Evolutionary conservation across 148 eudicot species (phyloP), one percentile per base, ranked within the genome.

Genomic region (Linanthus parryae): DNA sequence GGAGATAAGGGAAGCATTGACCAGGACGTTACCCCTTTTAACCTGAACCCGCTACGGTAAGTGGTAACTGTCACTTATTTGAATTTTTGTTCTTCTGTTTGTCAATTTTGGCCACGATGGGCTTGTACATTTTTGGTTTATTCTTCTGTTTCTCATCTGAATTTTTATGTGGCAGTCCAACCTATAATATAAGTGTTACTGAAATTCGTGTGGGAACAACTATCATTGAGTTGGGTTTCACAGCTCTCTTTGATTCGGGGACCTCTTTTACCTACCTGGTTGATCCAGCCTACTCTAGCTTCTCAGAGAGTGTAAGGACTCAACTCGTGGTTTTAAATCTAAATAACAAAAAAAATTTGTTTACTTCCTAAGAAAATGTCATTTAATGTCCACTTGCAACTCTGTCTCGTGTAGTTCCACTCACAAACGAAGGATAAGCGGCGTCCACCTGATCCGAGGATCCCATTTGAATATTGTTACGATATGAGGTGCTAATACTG

Each of bases 231-330:
- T 64, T 72, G 60, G 72, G 73, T 33, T 70, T 86, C 44, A 59
- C 86, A 23, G 86, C 86, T 44, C 92, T 91, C 48, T 81, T 91
- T 66, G 95, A 91, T 60, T 79, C 98, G 27, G 95, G 92, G 33
- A 90, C 97, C 59, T 90, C 97, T 34, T 90, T 85, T 61, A 83
- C 92, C 21, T 90, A 90, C 70, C 64, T 91, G 18, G 68, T 72
- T 25, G 94, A 81, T 46, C 90, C 90, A 52, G 64, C 69, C 57
- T 91, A 83, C 62, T 52, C 81, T 28, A 49, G 36, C 22, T 40
- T 59, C 39, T 38, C 48, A 29, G 39, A 51, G 1, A 51, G 43
- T 41, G 57, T 61, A 51, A 59, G 64, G 30, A 53, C 57, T 8
- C 46, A 39, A 20, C 36, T 3, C n/a, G 20, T 21, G 17, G 36